These are phyloP conservation scores for Schizochytrium sp. DNA, from an alignment of 108 stramenopile genomes.

Conservation along the genomic window DNA sequence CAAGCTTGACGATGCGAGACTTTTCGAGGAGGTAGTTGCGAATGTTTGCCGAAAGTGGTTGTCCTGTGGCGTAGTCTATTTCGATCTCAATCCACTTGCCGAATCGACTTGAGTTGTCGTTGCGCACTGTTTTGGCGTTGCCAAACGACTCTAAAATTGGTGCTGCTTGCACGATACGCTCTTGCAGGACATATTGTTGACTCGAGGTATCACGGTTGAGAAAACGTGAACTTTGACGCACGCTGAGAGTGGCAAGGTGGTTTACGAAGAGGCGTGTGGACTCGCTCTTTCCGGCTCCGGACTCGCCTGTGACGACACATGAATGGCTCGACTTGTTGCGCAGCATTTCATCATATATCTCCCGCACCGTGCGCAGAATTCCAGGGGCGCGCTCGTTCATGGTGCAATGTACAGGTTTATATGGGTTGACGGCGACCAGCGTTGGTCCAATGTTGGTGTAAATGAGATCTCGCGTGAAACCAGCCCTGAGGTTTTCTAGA, in stretches of 20 bases:
- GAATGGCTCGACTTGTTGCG: constrained; percentile 35
- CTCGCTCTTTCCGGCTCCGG: constrained; percentile 62
- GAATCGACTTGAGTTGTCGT: constrained; percentile 98
- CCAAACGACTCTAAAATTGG: constrained; percentile 98
- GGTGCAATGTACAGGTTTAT: constrained; percentile 39
- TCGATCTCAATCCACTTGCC: constrained; percentile 86
- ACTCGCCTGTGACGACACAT: constrained; percentile 59
- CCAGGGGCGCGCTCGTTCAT: constrained; percentile 65
- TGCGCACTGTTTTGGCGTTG: constrained; percentile 94
- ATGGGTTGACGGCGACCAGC: constrained; percentile 47
- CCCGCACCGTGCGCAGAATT: constrained; percentile 79
- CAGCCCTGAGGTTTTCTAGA: constrained; percentile 37
- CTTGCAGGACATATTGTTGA: constrained; percentile 71
- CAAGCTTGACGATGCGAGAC: constrained; percentile 39
- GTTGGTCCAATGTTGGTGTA: constrained; percentile 38
- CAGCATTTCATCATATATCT: constrained; percentile 81
- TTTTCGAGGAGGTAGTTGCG: constrained; percentile 57
- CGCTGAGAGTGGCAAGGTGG: constrained; percentile 37
- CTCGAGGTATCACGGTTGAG: not conserved
- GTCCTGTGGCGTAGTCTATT: constrained; percentile 35
- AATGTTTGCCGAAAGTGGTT: constrained; percentile 30
- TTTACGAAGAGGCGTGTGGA: constrained; percentile 59
- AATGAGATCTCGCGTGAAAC: constrained; percentile 36
- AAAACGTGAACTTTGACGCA: not conserved
- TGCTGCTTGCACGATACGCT: constrained; percentile 84